Conservation (phyloP, 306 rosid species). For the Trichosanthes truncata region DNA sequence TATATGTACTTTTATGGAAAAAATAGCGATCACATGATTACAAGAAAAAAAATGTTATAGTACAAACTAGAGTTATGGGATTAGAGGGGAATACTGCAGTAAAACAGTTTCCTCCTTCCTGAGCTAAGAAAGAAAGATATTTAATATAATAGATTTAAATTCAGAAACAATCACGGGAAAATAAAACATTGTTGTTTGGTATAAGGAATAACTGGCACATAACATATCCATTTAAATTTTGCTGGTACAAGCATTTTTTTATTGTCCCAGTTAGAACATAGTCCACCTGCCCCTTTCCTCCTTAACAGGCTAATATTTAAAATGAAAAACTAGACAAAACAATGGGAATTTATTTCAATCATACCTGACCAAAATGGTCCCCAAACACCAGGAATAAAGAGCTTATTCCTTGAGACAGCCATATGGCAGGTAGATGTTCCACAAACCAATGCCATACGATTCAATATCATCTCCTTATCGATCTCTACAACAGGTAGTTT, state of each 20-base stretch:
- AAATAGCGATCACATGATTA: background rate
- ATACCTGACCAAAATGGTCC: slow-evolving; percentile 99
- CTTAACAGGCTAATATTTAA: background rate
- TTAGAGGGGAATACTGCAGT: background rate
- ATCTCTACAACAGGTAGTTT: slow-evolving; percentile 24
- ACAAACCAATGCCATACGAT: slow-evolving; percentile 78
- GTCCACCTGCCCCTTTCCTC: background rate
- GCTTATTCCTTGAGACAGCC: slow-evolving; percentile 74
- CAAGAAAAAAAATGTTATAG: background rate
- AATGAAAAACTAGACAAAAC: background rate
- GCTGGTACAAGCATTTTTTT: background rate
- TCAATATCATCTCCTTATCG: slow-evolving; percentile 55
- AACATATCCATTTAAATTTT: background rate
- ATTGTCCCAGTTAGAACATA: background rate
- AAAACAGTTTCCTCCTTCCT: background rate
- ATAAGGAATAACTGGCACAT: background rate
- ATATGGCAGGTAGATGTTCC: slow-evolving; percentile 99
- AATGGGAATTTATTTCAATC: background rate
- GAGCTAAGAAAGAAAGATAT: background rate
- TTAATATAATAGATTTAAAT: background rate
- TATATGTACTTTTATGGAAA: slow-evolving; percentile 11
- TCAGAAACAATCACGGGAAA: background rate
- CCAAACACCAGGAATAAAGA: slow-evolving; percentile 97
- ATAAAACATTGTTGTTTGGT: background rate
- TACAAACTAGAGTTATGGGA: background rate